Conservation (phyloP, 1,139 yeast species). For the Hemisphaericaspora subhashii region DNA sequence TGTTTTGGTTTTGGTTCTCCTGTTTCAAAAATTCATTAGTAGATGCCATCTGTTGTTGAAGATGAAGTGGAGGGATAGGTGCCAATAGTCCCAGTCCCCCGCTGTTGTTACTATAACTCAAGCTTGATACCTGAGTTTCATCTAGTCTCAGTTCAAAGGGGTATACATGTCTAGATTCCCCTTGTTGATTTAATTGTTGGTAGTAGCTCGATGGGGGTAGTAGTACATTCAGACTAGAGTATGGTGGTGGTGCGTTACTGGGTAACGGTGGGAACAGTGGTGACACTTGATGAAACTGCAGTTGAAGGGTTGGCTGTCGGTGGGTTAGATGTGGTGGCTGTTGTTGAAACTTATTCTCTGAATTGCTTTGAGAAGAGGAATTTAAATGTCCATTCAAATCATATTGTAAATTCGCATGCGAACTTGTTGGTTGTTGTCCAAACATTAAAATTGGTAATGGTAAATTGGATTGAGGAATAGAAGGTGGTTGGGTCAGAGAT, state of each 20-base stretch:
- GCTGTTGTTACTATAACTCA: slow-evolving; percentile 12
- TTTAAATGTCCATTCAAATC: background rate
- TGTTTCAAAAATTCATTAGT: slow-evolving; percentile 1
- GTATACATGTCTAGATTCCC: background rate
- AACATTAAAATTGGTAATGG: background rate
- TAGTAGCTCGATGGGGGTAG: background rate
- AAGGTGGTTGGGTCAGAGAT: background rate
- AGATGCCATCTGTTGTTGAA: slow-evolving; percentile 42
- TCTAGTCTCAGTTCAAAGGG: slow-evolving; percentile 1
- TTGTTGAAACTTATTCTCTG: background rate
- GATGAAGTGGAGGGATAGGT: slow-evolving; percentile 49
- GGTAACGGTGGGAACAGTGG: slow-evolving; percentile 4
- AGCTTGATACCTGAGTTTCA: slow-evolving; percentile 7
- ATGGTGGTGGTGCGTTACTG: slow-evolving; percentile 2
- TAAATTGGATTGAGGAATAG: background rate
- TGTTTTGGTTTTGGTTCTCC: slow-evolving; percentile 1
- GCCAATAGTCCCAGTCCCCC: slow-evolving; percentile 31
- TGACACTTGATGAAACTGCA: slow-evolving; percentile 12
- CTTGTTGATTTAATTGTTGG: background rate
- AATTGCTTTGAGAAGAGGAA: background rate
- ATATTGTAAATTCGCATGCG: background rate
- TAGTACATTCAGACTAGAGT: background rate
- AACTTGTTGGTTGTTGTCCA: slow-evolving; percentile 1
- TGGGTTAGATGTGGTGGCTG: slow-evolving; percentile 5
- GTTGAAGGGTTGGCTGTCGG: slow-evolving; percentile 12